Percentiles rank a stretch among this genome's conserved stretches.
phyloP scores from a whole-genome alignment of 176 grass and related monocot species.

The Aegilops umbellulata region DNA sequence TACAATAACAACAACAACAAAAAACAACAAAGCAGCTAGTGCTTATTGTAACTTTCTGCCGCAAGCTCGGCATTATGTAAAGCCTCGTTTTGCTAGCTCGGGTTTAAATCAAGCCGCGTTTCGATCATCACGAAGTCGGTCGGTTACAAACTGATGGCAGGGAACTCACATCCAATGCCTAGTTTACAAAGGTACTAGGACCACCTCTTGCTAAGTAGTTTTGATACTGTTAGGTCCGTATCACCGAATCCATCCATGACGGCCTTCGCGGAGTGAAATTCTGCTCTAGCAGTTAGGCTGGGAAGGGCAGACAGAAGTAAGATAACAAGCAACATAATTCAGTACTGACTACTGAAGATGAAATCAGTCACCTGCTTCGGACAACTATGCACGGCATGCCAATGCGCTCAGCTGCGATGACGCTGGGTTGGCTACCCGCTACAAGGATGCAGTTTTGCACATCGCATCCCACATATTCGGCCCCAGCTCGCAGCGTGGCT shows the following conservation, averaged over 20 bases:
- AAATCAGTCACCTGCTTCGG: too few species aligned
- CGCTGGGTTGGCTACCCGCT: too few species aligned
- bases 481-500: too few species aligned
- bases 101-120: neutral
- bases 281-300: slow-evolving; percentile 46
- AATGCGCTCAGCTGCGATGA: too few species aligned
- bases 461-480: too few species aligned
- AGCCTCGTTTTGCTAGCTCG: neutral
- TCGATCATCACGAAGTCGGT: neutral
- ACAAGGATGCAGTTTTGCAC: too few species aligned
- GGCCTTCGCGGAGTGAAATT: slow-evolving; percentile 69
- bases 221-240: slow-evolving; percentile 71
- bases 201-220: slow-evolving; percentile 61
- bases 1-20: neutral
- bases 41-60: neutral
- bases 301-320: too few species aligned
- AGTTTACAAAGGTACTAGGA: neutral
- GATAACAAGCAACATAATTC: too few species aligned
- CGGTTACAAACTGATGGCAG: neutral
- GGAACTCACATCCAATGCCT: neutral
- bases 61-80: neutral
- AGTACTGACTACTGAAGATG: too few species aligned
- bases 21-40: neutral
- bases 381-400: too few species aligned
- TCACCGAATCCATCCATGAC: slow-evolving; percentile 74